Evolutionary conservation across 2,329 filamentous ascomycete species (phyloP).

Genomic region (Fusarium sp.): DNA sequence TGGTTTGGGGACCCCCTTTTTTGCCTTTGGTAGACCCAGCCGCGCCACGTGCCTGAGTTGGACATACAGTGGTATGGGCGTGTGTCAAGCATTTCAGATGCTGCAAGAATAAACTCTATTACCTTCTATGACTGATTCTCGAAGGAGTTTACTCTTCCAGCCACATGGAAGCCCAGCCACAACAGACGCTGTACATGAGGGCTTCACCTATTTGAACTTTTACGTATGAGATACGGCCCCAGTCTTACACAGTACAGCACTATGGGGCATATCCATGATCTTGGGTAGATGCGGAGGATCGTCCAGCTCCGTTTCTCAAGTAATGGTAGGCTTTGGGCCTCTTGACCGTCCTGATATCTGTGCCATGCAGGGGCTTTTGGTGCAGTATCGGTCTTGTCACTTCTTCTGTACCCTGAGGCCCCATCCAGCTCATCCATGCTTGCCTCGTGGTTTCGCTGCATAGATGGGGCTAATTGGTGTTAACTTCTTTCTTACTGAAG

Average conservation of each 20-base stretch:
- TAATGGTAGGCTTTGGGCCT: background rate
- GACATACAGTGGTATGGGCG: constrained; percentile 15
- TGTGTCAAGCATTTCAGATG: constrained; percentile 26
- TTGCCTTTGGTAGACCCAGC: constrained; percentile 7
- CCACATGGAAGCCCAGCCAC: constrained; percentile 27
- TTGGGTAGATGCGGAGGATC: background rate
- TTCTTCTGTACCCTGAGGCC: background rate
- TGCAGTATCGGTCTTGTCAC: constrained; percentile 8
- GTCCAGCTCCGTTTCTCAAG: background rate
- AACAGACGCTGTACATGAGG: background rate
- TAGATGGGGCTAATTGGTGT: constrained; percentile 8
- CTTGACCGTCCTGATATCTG: constrained; percentile 9
- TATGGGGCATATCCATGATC: background rate
- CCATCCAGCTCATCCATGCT: constrained; percentile 27
- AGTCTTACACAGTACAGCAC: background rate
- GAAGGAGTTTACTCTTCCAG: constrained; percentile 22
- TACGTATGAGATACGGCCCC: constrained; percentile 28
- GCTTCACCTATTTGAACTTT: constrained; percentile 5
- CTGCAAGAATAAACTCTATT: constrained; percentile 24
- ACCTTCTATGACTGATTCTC: constrained; percentile 21
- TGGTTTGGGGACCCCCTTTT: constrained; percentile 13
- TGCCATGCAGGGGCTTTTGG: constrained; percentile 18
- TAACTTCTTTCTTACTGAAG: background rate
- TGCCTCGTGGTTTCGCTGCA: constrained; percentile 31
- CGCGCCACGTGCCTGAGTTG: constrained; percentile 39